Base-by-base conservation (phyloP, 2,329 filamentous ascomycete genomes). In the Apiospora saccharicola region DNA sequence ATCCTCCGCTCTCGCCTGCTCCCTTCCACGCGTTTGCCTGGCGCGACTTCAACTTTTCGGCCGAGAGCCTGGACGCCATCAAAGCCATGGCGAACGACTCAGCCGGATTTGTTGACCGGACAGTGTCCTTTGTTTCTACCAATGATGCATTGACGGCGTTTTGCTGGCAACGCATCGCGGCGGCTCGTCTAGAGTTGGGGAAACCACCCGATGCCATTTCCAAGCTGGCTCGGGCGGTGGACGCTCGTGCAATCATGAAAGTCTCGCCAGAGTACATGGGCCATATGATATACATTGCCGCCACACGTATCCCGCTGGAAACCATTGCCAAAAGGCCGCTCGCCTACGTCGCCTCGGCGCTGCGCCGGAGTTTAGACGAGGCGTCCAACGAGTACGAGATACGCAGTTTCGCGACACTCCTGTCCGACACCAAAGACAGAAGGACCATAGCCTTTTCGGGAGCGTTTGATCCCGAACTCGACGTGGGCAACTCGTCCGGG, bases 121-220 rank as follows among this genome's bases (percentile, higher is more conserved):
- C 37, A 10, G 68, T 71, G 16, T 70, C 67, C 10, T 73, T 57
- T 57, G 64, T 73, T 19, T 71, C 72, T 4, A 73, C 72, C 0
- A 61, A 73, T 43, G 72, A 73, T 47, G 72, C 72, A 8, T 5
- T 73, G 7, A 64, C 47, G 30, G 72, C 72, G 2, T 73, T 73
- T 53, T 73, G 72, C 70, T 73, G 72, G 72, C 26, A 71, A 34
- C 67, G 51, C 26, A 46, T 73, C 43, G 47, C 53, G 4, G 7
- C 19, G 26, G 46, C 57, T 22, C 69, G 69, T 14, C 51, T 24
- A 1, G 13, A 43, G 49, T 10, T 16, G 1, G n/a, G 69, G 10
- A 19, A 57, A 12, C 24, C 69, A 4, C 24, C 69, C 16, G 24
- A 57, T 22, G 41, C 69, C 26, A 3, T 24, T 22, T 37, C 69